Base-by-base conservation (phyloP, 331 rosid species). In the Pyrus hybrid region DNA sequence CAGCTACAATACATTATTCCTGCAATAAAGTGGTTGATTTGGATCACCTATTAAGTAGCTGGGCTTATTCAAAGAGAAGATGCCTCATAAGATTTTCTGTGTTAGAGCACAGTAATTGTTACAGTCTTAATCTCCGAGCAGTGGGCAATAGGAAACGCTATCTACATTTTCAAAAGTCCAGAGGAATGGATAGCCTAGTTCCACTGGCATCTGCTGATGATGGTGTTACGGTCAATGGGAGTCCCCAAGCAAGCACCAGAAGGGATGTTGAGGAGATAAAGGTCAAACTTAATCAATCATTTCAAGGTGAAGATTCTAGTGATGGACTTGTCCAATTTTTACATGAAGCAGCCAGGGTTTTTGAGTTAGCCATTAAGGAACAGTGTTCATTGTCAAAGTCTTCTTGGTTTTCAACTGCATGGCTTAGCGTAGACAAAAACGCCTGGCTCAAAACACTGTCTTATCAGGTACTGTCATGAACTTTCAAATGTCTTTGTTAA, bases 311-410 rank as follows among this genome's bases (percentile, higher is more conserved):
- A 72, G 89, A 92, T 80, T 83, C 81, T 67, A 88, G 84, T 58
- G 90, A 88, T 78, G 93, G 88, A 73, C 95, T 94, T 79, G 90
- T 90, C 73, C 99, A 94, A 75, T 88, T 86, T 77, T 82, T 94
- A 71, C 90, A 92, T 80, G 99, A 94, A 67, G 90, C 96, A 22
- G 89, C 97, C 76, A 90, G 99, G 84, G 92, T 87, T 83, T 94
- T 90, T 78, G 99, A 92, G 85, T 80, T 94, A 45, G 96, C 92
- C 72, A 82, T 94, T 67, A 92, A 92, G 84, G 97, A 90, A 72
- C 91, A 84, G 53, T 83, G 82, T 53, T 80, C 94, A 5, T 79
- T 76, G 74, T 83, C 93, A 23, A 83, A 81, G 58, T 79, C 60
- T 17, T 78, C 84, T 53, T 92, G 97, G 99, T 87, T 94, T 81